These are phyloP conservation scores for Zygosaccharomyces bailii DNA, from an alignment of 805 yeast species.

Conservation along the genomic window DNA sequence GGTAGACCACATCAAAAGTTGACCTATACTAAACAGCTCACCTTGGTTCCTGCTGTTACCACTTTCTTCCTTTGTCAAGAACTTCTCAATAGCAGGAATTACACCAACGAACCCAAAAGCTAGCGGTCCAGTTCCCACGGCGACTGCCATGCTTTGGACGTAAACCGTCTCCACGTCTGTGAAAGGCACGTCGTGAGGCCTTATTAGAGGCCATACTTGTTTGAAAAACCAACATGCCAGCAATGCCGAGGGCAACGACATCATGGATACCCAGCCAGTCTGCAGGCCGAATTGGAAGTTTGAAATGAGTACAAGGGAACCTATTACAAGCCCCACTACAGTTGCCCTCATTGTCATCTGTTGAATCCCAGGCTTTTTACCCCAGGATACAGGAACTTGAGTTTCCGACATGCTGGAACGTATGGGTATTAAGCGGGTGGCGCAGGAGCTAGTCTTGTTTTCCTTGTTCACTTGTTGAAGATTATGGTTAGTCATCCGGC, in stretches of 20 bases:
- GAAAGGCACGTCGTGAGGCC: constrained; percentile 43
- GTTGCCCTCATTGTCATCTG: constrained; percentile 76
- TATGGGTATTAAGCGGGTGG: background rate
- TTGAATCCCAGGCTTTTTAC: constrained; percentile 49
- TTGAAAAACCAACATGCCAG: constrained; percentile 83
- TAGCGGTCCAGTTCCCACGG: constrained; percentile 95
- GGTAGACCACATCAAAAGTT: constrained; percentile 74
- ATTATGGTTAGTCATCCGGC: background rate
- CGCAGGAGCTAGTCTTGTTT: background rate
- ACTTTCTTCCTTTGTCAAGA: constrained; percentile 72
- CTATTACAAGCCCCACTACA: constrained; percentile 74
- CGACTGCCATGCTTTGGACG: constrained; percentile 89
- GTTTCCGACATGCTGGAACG: constrained; percentile 3
- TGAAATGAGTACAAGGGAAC: constrained; percentile 79
- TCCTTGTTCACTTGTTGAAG: background rate
- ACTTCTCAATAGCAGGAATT: constrained; percentile 91
- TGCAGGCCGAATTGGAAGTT: constrained; percentile 96
- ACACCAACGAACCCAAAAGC: constrained; percentile 96
- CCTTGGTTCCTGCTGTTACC: constrained; percentile 45
- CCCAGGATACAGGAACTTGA: constrained; percentile 33
- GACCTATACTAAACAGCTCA: constrained; percentile 40
- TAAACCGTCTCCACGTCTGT: constrained; percentile 94
- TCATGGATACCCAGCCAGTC: constrained; percentile 99
- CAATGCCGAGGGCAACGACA: constrained; percentile 92
- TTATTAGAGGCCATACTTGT: constrained; percentile 39